phyloP scores from a whole-genome alignment of 805 yeast genomes.

The Saccharomycopsis vini region DNA sequence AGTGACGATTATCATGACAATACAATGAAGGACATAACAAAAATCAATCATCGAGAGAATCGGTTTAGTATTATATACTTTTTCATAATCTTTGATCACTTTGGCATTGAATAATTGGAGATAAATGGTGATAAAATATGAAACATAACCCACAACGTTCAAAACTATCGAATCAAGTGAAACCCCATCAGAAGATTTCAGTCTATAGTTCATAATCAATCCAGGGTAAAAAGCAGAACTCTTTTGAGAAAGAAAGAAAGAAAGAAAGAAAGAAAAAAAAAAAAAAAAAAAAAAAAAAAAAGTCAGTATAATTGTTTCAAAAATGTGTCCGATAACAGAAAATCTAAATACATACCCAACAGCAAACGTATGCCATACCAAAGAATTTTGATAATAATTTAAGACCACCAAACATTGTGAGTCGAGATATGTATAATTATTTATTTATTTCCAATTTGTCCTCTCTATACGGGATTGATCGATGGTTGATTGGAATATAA shows the following conservation, averaged over 20 bases:
- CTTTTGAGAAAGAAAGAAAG: neutral
- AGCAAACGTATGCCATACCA: conserved; percentile 13
- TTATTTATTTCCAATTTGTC: too few relatives aligned
- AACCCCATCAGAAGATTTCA: conserved; percentile 17
- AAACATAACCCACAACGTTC: conserved; percentile 15
- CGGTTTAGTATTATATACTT: conserved; percentile 16
- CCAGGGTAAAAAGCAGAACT: conserved; percentile 19
- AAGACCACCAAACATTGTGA: too few relatives aligned
- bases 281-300: too few relatives aligned
- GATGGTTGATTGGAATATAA: too few relatives aligned
- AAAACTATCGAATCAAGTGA: conserved; percentile 16
- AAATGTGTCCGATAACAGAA: neutral
- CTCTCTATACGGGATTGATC: too few relatives aligned
- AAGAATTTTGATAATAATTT: conserved; percentile 8
- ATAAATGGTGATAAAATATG: conserved; percentile 17
- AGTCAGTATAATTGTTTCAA: too few relatives aligned
- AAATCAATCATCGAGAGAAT: conserved; percentile 18
- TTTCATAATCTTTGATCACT: conserved; percentile 15
- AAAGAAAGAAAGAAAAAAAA: too few relatives aligned
- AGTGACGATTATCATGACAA: conserved; percentile 11
- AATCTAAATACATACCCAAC: conserved; percentile 15
- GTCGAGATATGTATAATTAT: too few relatives aligned
- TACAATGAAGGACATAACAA: conserved; percentile 16
- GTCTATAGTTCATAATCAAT: conserved; percentile 14
- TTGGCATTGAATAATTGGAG: conserved; percentile 13